phyloP scores from a whole-genome alignment of 2,329 filamentous ascomycete genomes.

The Phaeosphaeria sp. region DNA sequence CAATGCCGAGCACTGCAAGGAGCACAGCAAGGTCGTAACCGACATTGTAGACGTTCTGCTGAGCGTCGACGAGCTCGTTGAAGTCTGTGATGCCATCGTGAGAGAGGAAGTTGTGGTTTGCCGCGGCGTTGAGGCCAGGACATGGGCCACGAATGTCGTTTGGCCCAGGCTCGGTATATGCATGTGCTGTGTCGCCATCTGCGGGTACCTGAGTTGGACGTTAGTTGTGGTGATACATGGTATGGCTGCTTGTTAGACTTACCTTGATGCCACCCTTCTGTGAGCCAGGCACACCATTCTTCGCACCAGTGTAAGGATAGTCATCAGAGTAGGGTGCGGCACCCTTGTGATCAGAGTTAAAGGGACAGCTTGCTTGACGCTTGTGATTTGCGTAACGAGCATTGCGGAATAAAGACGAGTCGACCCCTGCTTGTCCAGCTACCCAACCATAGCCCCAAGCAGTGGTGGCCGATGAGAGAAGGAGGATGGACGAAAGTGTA shows the following conservation, averaged over 20 bases:
- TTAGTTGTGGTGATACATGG: not conserved
- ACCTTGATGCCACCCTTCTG: conserved; percentile 50
- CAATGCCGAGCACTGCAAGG: conserved; percentile 50
- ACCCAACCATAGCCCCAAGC: conserved; percentile 29
- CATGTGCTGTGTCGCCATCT: conserved; percentile 45
- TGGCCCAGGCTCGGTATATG: conserved; percentile 21
- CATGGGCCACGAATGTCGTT: conserved; percentile 44
- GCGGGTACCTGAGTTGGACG: conserved; percentile 45
- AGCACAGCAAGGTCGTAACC: conserved; percentile 51
- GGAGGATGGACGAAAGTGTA: conserved; percentile 20
- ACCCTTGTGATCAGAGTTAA: conserved; percentile 30
- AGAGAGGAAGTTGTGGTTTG: conserved; percentile 51
- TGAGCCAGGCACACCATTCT: conserved; percentile 51
- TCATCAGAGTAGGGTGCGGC: conserved; percentile 23
- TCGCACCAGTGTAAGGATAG: conserved; percentile 52
- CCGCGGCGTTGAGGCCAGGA: conserved; percentile 52
- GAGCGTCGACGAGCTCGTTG: conserved; percentile 54
- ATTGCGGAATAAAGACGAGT: conserved; percentile 18
- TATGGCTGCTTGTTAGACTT: not conserved
- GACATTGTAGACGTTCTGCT: conserved; percentile 56
- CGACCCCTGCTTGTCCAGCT: conserved; percentile 23
- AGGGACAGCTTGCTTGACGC: conserved; percentile 27
- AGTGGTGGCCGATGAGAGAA: conserved; percentile 17
- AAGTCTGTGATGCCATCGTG: conserved; percentile 53
- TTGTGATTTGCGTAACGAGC: conserved; percentile 14